Conservation (phyloP, 441 rosid genomes). For the Kokia cookei region DNA sequence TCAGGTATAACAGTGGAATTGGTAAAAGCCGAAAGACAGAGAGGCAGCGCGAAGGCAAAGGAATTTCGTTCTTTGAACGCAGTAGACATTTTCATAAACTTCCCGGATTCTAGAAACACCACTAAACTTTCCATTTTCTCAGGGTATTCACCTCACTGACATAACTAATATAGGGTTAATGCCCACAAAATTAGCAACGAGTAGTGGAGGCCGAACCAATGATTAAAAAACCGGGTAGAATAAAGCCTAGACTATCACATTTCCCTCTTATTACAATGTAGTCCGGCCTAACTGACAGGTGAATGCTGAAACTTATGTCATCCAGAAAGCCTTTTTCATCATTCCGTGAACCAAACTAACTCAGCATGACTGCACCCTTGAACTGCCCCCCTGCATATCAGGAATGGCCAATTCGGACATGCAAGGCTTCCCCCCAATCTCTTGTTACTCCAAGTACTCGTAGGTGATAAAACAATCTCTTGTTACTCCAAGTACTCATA, state of each 20-base stretch:
- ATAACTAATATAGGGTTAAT: not conserved
- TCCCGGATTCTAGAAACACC: conserved; percentile 6
- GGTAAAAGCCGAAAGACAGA: too few relatives aligned
- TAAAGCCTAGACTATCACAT: not conserved
- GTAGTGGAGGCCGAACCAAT: not conserved
- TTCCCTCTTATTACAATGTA: not conserved
- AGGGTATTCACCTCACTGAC: not conserved
- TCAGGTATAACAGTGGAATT: too few relatives aligned
- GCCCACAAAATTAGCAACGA: not conserved
- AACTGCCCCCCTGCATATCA: not conserved
- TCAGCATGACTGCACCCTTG: not conserved
- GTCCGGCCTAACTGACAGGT: not conserved
- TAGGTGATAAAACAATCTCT: too few relatives aligned
- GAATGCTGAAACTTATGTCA: not conserved
- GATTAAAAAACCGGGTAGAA: not conserved
- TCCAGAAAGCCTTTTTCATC: not conserved
- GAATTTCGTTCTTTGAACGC: too few relatives aligned
- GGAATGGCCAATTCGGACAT: not conserved
- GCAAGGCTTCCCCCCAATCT: not conserved
- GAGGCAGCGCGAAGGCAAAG: too few relatives aligned
- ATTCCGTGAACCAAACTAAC: not conserved
- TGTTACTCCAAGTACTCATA: too few relatives aligned
- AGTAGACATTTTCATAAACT: not conserved
- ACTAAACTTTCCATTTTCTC: conserved; percentile 10
- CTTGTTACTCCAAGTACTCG: too few relatives aligned